phyloP scores from a whole-genome alignment of 2,329 filamentous ascomycete genomes.

The Aspergillaceae sp. region DNA sequence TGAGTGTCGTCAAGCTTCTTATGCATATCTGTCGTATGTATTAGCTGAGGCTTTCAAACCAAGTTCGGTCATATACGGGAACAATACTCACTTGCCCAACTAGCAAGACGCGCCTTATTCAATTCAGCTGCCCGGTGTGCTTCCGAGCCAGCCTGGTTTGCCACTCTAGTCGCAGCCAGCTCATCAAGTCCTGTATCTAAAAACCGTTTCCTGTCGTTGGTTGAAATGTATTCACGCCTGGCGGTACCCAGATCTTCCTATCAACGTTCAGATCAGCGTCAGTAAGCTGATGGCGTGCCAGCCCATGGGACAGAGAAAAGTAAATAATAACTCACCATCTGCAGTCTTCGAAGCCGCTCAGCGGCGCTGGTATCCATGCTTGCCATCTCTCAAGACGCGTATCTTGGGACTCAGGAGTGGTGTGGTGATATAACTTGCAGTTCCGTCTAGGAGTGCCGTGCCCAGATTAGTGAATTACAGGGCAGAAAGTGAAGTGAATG shows the following conservation, averaged over 20 bases:
- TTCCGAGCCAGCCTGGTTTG: constrained; percentile 22
- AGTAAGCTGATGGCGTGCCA: background rate
- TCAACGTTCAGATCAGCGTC: background rate
- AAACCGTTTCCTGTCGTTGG: constrained; percentile 15
- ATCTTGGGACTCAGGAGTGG: background rate
- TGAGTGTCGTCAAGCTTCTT: constrained; percentile 21
- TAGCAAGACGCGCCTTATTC: constrained; percentile 18
- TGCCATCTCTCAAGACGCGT: background rate
- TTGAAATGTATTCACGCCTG: constrained; percentile 30
- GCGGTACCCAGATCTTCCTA: constrained; percentile 32
- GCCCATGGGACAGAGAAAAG: background rate
- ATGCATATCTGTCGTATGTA: constrained; percentile 18
- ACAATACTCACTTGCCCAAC: constrained; percentile 26
- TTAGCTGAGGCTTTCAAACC: constrained; percentile 6
- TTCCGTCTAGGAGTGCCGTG: background rate
- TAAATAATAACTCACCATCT: constrained; percentile 18
- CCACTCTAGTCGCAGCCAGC: constrained; percentile 21
- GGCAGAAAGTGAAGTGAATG: no score
- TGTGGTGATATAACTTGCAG: background rate
- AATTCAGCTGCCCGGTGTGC: constrained; percentile 18
- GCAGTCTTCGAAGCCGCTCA: constrained; percentile 18
- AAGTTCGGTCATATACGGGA: background rate
- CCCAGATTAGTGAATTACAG: no score
- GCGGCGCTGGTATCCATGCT: constrained; percentile 9
- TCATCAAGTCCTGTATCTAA: constrained; percentile 10